A percentile compares a stretch with the other conserved stretches of the same genome.
Conservation (phyloP, 2,329 filamentous ascomycete species). For the Aspergillus luchuensis region DNA sequence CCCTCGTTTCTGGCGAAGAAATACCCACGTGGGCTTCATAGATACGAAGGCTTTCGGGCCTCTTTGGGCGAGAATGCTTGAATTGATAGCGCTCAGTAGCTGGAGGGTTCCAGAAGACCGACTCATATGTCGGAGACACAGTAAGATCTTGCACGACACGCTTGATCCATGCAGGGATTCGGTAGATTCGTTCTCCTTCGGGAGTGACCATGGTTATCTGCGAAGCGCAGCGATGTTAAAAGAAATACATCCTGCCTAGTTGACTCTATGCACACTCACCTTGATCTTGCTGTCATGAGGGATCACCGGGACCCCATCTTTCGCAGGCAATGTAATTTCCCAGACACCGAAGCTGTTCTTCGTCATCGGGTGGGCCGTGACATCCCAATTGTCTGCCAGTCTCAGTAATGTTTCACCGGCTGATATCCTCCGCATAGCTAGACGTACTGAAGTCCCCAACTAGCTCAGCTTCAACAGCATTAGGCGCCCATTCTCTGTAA, state of each 20-base stretch:
- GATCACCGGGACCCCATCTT: constrained; percentile 75
- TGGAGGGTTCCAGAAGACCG: constrained; percentile 95
- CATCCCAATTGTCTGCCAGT: constrained; percentile 76
- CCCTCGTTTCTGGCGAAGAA: constrained; percentile 82
- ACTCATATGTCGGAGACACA: constrained; percentile 91
- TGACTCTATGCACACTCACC: constrained; percentile 54
- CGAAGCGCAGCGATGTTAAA: neutral
- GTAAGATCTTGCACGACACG: constrained; percentile 91
- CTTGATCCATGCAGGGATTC: constrained; percentile 94
- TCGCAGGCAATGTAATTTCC: constrained; percentile 74
- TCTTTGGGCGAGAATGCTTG: constrained; percentile 78
- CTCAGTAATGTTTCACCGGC: constrained; percentile 29
- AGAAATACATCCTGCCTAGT: neutral
- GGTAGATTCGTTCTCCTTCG: constrained; percentile 77
- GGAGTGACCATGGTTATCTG: constrained; percentile 83
- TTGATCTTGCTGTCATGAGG: constrained; percentile 95
- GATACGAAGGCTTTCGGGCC: constrained; percentile 82
- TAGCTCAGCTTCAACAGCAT: constrained; percentile 78
- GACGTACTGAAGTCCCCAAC: constrained; percentile 89
- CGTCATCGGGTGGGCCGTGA: constrained; percentile 80
- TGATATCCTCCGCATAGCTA: neutral
- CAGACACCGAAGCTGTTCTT: constrained; percentile 85
- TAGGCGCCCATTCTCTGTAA: constrained; percentile 96
- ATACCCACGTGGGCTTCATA: constrained; percentile 99
- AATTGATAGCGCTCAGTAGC: constrained; percentile 74